Evolutionary conservation across 768 basidiomycete species (phyloP), one percentile per base, ranked within the genome.

Genomic region (Russula sp.): DNA sequence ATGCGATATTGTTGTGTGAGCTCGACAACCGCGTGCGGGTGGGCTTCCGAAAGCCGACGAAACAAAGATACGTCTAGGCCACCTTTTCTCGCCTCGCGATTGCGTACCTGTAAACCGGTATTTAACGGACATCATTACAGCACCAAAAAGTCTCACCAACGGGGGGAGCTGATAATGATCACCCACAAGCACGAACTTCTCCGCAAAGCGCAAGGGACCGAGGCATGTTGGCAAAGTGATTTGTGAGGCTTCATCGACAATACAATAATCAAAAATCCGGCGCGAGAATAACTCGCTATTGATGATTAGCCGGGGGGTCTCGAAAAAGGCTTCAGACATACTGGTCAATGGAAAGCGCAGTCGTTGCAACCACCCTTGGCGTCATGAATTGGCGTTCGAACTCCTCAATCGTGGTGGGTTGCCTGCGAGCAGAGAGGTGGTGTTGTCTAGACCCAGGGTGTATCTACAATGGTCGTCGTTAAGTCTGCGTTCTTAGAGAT

Each of bases 101-200:
- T 94, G 57, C 89, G 88, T 34, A 97, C 92, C 93, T 95, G 59
- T 9, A 36, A n/a, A 61, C 8, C 56, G 16, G 38, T 24, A 8
- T 30, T 57, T 44, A 20, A 1, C 4, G 20, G 26, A 24, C 22
- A 54, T 40, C 26, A 49, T 22, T 0, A 48, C 36, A 48, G 44
- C 8, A 20, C 7, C 30, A 59, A 36, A 2, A 36, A 69, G 13
- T 7, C 82, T 62, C 69, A 96, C 96, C 46, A 98, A 81, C 0
- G 97, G 97, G 11, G 96, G 96, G 2, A 99, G 84, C 71, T 99
- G 97, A 77, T 89, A 93, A 76, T 99, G 97, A 72, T 98, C 97
- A 8, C 97, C 97, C 20, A 98, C 96, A 14, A 98, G 86, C 5
- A 98, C 84, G 68, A 98, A 99, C 48, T 82, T 92, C 57, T 94